phyloP scores from a whole-genome alignment of 2,329 filamentous ascomycete genomes.

The Paecilomyces sp. region DNA sequence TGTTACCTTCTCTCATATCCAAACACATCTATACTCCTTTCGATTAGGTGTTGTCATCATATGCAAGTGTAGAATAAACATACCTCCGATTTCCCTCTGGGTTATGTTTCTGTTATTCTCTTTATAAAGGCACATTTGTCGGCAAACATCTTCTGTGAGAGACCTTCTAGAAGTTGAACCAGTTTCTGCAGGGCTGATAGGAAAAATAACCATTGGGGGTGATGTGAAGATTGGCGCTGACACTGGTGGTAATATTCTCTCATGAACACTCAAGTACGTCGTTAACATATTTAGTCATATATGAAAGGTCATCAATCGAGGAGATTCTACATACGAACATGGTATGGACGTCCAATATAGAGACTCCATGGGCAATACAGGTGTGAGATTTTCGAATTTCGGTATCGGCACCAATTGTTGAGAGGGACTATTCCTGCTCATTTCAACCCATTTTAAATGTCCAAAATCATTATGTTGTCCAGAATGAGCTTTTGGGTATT shows the following conservation, averaged over 20 bases:
- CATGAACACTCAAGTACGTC: constrained; percentile 59
- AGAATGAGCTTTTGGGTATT: constrained; percentile 39
- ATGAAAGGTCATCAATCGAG: constrained; percentile 64
- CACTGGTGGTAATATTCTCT: constrained; percentile 54
- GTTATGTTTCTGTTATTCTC: constrained; percentile 85
- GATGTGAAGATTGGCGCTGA: constrained; percentile 48
- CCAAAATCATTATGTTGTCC: constrained; percentile 38
- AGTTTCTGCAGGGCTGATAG: constrained; percentile 31
- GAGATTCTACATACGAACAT: constrained; percentile 51
- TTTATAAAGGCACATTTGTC: constrained; percentile 89
- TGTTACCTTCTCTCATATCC: constrained; percentile 91
- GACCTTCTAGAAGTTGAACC: constrained; percentile 69
- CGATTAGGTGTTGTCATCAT: constrained; percentile 11
- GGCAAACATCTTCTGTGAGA: constrained; percentile 80
- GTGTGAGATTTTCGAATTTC: constrained; percentile 59
- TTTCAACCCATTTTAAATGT: constrained; percentile 39
- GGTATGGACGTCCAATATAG: constrained; percentile 50
- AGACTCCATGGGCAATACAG: constrained; percentile 54
- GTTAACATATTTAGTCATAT: constrained; percentile 77
- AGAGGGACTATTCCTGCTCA: constrained; percentile 41
- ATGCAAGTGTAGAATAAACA: constrained; percentile 16
- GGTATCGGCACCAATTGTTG: constrained; percentile 65
- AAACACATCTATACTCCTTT: constrained; percentile 62
- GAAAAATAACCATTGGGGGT: constrained; percentile 38
- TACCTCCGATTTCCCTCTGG: constrained; percentile 91